Evolutionary conservation across 257 asterid genomes (phyloP).

Genomic region (Euphrasia confusa): DNA sequence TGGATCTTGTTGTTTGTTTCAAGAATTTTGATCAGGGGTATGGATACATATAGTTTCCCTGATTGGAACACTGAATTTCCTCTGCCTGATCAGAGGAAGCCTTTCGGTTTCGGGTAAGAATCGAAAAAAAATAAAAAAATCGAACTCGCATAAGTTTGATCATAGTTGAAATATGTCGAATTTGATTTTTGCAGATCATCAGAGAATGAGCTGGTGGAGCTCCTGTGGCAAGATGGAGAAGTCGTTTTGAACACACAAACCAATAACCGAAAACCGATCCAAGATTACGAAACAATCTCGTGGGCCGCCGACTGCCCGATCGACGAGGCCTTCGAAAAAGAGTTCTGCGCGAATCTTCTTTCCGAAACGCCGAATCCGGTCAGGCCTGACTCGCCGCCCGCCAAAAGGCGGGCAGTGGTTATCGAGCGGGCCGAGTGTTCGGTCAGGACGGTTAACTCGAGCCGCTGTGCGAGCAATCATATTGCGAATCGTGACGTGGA

Average conservation of each 20-base stretch:
- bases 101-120: no score
- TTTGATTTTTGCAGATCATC: conserved; percentile 30
- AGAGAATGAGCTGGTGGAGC: conserved; percentile 68
- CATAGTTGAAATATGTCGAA: no score
- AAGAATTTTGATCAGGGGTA: no score
- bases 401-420: no score
- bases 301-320: conserved; percentile 57
- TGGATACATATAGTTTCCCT: no score
- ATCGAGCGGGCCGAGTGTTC: neutral
- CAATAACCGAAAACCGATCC: conserved; percentile 38
- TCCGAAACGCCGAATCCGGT: conserved; percentile 34
- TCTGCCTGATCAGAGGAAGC: no score
- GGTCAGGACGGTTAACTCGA: neutral
- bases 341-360: conserved; percentile 47
- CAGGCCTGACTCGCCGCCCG: no score
- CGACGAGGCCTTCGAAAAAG: conserved; percentile 68
- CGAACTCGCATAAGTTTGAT: no score
- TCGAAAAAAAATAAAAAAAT: no score
- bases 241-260: conserved; percentile 58
- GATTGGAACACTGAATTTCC: no score
- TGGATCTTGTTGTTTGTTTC: no score
- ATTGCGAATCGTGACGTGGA: neutral
- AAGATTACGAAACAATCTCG: conserved; percentile 48
- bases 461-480: neutral
- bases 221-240: conserved; percentile 82